Base-by-base conservation (phyloP, 1,139 yeast genomes). In the Hansenula lynferdii region DNA sequence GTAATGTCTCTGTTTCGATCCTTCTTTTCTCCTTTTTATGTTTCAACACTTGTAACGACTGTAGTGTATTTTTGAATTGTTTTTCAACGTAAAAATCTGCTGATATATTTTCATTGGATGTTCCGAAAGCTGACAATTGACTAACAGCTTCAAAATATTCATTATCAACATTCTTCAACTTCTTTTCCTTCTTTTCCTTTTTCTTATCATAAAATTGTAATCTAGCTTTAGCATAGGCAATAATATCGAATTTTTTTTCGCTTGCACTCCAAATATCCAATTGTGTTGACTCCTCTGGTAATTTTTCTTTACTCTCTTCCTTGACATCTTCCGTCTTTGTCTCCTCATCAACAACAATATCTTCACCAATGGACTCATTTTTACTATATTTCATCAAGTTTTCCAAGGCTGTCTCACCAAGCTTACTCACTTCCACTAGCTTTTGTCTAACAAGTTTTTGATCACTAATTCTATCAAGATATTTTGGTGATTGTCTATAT, bases 361-460 rank as follows among this genome's bases (percentile, higher is more conserved):
- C 57, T 12, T 49, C 49, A 19, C 51, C 62, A 14, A 51, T 56
- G 19, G 48, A 51, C 16, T 44, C 35, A 4, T 65, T 65, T 71
- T 31, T 18, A 15, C 34, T 37, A 24, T 33, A 40, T 15, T 36
- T 39, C 0, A 79, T 65, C 42, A 84, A 67, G 37, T 71, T 70
- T 40, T 85, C 75, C 42, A 90, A 62, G 0, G 96, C 94, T 37
- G 68, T 69, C 57, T 89, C 96, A 3, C 94, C 92, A 42, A 80
- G 64, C 42, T 86, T 65, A 22, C 95, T 85, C 57, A 90, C 96
- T 42, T 79, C 80, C 4, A 85, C 92, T 39, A 89, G 65, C 51
- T 75, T 75, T 42, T 84, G 73, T 45, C 94, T 67, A 37, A 90
- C 70, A 42, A 75, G 67, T 45, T 83, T 76, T 50, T 90, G 86